Conservation (phyloP, 495 filamentous ascomycete genomes). For the Filosporella fistucella region DNA sequence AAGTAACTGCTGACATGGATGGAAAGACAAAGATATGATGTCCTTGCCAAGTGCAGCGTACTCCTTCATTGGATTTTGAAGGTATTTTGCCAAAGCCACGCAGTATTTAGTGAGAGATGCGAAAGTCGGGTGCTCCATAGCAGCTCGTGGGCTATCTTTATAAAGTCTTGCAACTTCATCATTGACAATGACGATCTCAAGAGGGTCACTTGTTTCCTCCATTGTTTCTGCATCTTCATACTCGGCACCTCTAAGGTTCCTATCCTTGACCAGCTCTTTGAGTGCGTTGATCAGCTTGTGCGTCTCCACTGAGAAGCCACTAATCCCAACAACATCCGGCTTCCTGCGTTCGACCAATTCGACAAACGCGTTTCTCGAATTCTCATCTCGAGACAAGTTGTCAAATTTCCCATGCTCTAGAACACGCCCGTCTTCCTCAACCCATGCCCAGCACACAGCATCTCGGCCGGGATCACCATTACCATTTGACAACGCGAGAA, state of each 20-base stretch:
- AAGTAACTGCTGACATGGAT: constrained; percentile 82
- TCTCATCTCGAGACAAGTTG: constrained; percentile 71
- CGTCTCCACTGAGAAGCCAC: constrained; percentile 87
- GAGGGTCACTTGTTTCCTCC: constrained; percentile 63
- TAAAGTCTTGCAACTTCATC: constrained; percentile 95
- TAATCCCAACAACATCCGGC: constrained; percentile 86
- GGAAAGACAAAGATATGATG: constrained; percentile 79
- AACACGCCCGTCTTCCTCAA: constrained; percentile 88
- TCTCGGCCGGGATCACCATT: constrained; percentile 68
- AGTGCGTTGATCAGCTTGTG: constrained; percentile 76
- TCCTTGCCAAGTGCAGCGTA: constrained; percentile 90
- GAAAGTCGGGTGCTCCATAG: constrained; percentile 73
- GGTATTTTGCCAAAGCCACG: constrained; percentile 79
- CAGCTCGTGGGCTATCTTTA: constrained; percentile 81
- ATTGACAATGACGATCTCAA: constrained; percentile 89
- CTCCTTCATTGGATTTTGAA: constrained; percentile 92
- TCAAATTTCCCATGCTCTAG: constrained; percentile 81
- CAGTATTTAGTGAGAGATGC: constrained; percentile 78
- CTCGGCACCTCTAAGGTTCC: constrained; percentile 66
- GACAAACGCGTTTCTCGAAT: constrained; percentile 58
- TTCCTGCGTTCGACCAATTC: constrained; percentile 69
- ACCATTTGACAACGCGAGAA: constrained; percentile 81
- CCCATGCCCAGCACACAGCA: constrained; percentile 83
- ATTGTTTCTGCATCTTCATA: constrained; percentile 59
- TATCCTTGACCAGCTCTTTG: constrained; percentile 66